A percentile compares a stretch with the other conserved stretches of the same genome.
Evolutionary conservation across 345 rosid species (phyloP).

Genomic region (Gossypium mustelinum): DNA sequence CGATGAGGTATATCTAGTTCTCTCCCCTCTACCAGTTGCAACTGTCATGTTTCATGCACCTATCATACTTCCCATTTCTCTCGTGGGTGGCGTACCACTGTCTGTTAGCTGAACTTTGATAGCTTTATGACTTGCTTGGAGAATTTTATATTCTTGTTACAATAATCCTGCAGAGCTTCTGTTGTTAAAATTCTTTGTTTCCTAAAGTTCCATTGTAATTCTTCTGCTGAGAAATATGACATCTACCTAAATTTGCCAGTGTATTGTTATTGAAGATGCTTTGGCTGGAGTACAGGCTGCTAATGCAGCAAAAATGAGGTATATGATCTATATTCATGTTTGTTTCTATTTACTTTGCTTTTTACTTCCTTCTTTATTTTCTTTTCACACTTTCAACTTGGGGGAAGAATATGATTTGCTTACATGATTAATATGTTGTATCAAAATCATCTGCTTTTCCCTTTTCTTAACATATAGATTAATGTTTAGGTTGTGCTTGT

Average conservation of each 20-base stretch:
- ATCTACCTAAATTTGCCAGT: constrained; percentile 39
- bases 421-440: neutral
- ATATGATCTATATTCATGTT: constrained; percentile 19
- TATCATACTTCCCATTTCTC: neutral
- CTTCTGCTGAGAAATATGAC: constrained; percentile 3
- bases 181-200: constrained; percentile 8
- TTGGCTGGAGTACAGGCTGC: constrained; percentile 97
- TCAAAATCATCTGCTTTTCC: neutral
- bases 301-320: constrained; percentile 93
- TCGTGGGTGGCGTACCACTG: neutral
- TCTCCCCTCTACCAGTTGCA: neutral
- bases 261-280: constrained; percentile 93
- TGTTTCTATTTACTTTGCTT: neutral
- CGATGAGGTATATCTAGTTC: constrained; percentile 50
- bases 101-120: neutral
- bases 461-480: neutral
- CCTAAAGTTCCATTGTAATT: neutral
- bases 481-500: constrained; percentile 7
- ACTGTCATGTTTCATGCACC: neutral
- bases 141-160: neutral
- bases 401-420: neutral
- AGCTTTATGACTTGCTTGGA: neutral
- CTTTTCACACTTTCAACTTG: constrained; percentile 1
- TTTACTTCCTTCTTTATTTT: neutral
- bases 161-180: neutral